phyloP scores from a whole-genome alignment of 441 rosid genomes.

The Gossypium aridum region DNA sequence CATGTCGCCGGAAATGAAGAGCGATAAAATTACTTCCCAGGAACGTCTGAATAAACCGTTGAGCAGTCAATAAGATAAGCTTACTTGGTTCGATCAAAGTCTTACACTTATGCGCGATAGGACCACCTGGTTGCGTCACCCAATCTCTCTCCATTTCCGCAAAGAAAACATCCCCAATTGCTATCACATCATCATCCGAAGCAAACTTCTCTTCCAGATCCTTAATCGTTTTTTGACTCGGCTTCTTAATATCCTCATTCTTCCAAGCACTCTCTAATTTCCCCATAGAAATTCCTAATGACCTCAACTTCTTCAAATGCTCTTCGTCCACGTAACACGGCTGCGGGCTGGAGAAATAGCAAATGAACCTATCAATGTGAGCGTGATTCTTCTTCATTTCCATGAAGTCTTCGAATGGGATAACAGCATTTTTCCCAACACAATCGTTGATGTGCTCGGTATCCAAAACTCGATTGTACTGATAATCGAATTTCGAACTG shows the following conservation, averaged over 20 bases:
- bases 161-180: constrained; percentile 80
- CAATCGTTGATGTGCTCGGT: constrained; percentile 61
- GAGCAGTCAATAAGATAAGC: constrained; percentile 72
- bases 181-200: constrained; percentile 64
- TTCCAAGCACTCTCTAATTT: constrained; percentile 73
- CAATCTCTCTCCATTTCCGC: constrained; percentile 68
- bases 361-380: constrained; percentile 56
- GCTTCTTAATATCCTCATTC: constrained; percentile 56
- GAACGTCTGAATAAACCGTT: constrained; percentile 86
- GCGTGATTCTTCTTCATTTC: constrained; percentile 46
- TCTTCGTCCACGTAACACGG: constrained; percentile 78
- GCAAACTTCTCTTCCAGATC: constrained; percentile 61
- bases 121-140: constrained; percentile 96
- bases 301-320: constrained; percentile 62
- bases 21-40: constrained; percentile 76
- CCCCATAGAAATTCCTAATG: constrained; percentile 60
- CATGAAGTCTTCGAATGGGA: constrained; percentile 66
- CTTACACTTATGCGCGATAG: constrained; percentile 76
- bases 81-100: constrained; percentile 81
- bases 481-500: constrained; percentile 64
- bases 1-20: constrained; percentile 91
- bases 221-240: constrained; percentile 50
- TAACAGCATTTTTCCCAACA: constrained; percentile 54
- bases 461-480: constrained; percentile 60
- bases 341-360: constrained; percentile 67